phyloP scores from a whole-genome alignment of 257 asterid genomes.

The Lycium ferocissimum region DNA sequence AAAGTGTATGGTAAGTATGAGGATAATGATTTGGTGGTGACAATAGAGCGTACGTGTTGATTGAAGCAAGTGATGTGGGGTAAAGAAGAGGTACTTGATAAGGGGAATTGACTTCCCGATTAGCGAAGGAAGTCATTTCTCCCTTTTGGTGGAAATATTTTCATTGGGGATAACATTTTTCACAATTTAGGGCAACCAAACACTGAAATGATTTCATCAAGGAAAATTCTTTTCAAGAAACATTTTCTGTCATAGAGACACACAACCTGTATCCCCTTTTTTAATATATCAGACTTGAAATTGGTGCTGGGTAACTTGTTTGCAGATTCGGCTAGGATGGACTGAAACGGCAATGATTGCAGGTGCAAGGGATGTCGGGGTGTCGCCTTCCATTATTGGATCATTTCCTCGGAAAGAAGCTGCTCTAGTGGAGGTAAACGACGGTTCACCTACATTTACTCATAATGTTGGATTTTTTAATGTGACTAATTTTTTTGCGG shows the following conservation, averaged over 20 bases:
- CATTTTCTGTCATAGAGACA: neutral
- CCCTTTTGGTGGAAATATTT: neutral
- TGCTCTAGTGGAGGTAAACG: conserved; percentile 84
- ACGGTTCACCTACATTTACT: conserved; percentile 13
- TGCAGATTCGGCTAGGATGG: conserved; percentile 88
- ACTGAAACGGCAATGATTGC: conserved; percentile 87
- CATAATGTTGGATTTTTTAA: neutral
- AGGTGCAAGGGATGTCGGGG: conserved; percentile 85
- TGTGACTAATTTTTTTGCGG: neutral
- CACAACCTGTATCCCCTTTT: neutral
- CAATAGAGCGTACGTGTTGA: neutral
- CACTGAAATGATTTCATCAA: conserved; percentile 9
- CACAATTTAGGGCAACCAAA: conserved; percentile 9
- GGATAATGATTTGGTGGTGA: neutral
- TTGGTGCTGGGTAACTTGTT: conserved; percentile 30
- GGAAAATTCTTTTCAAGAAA: neutral
- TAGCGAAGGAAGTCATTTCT: neutral
- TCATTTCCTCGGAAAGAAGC: conserved; percentile 93
- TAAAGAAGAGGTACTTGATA: neutral
- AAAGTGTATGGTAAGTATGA: neutral
- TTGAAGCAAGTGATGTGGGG: neutral
- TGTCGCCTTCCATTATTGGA: conserved; percentile 92
- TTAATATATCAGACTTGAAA: neutral
- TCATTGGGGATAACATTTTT: conserved; percentile 5
- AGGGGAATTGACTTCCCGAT: neutral